Conservation (phyloP, 768 basidiomycete species). For the Tremella mesenterica region DNA sequence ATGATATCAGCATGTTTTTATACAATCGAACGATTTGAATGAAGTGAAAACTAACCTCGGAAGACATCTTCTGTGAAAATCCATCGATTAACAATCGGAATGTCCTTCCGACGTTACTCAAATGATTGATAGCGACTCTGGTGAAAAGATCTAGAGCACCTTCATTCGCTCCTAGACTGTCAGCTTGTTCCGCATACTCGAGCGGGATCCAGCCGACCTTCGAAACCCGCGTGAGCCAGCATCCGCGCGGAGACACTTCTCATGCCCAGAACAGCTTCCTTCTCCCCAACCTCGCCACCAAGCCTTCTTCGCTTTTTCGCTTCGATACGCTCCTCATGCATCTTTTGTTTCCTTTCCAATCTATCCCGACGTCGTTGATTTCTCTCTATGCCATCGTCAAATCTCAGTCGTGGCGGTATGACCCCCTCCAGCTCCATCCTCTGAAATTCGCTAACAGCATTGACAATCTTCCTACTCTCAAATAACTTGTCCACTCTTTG, state of each 20-base stretch:
- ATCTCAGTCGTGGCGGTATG: slow-evolving; percentile 35
- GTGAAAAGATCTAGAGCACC: slow-evolving; percentile 67
- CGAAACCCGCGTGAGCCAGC: slow-evolving; percentile 83
- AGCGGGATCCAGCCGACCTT: slow-evolving; percentile 55
- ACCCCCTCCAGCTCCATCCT: slow-evolving; percentile 29
- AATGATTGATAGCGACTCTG: slow-evolving; percentile 67
- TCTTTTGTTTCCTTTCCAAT: slow-evolving; percentile 11
- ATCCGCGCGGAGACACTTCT: slow-evolving; percentile 44
- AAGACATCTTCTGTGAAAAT: slow-evolving; percentile 65
- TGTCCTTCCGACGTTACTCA: slow-evolving; percentile 76
- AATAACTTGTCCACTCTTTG: slow-evolving; percentile 21
- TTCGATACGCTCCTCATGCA: slow-evolving; percentile 18
- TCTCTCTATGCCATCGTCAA: slow-evolving; percentile 61
- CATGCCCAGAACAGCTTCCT: slow-evolving; percentile 27
- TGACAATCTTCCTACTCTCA: slow-evolving; percentile 12
- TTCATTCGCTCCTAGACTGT: slow-evolving; percentile 57
- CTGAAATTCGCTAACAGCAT: slow-evolving; percentile 32
- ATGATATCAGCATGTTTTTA: not conserved
- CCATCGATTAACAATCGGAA: slow-evolving; percentile 74
- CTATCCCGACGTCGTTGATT: slow-evolving; percentile 43
- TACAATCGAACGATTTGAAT: not conserved
- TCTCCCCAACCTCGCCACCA: slow-evolving; percentile 32
- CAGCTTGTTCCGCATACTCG: not conserved
- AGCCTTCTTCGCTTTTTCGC: slow-evolving; percentile 14
- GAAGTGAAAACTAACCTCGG: slow-evolving; percentile 55